These are phyloP conservation scores for Phialocephala subalpina DNA, from an alignment of 2,329 filamentous ascomycete genomes.

Conservation along the genomic window DNA sequence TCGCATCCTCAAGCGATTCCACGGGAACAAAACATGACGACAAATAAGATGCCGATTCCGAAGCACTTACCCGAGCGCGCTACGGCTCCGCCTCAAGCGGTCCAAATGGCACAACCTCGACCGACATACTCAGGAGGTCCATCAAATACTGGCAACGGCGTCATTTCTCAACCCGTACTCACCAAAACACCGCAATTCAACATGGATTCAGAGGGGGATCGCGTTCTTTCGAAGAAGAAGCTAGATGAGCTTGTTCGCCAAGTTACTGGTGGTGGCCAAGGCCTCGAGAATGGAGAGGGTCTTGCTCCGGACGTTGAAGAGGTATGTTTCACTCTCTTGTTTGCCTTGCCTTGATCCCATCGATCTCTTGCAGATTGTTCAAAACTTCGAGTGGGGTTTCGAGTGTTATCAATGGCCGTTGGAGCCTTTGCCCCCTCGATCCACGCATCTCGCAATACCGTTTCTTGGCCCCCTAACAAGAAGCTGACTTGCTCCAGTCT, in stretches of 20 bases:
- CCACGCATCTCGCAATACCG: no score
- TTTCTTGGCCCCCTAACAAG: background rate
- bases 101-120: conserved; percentile 73
- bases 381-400: background rate
- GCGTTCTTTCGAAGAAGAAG: conserved; percentile 97
- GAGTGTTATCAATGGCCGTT: background rate
- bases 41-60: conserved; percentile 50
- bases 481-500: conserved; percentile 60
- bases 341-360: background rate
- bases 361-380: background rate
- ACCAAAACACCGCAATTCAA: conserved; percentile 83
- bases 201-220: conserved; percentile 90
- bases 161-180: conserved; percentile 88
- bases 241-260: conserved; percentile 94
- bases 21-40: conserved; percentile 40
- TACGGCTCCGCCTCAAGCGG: conserved; percentile 75
- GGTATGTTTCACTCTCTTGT: conserved; percentile 58
- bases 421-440: no score
- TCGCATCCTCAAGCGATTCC: conserved; percentile 37
- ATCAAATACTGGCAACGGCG: conserved; percentile 77
- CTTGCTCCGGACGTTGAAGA: conserved; percentile 95
- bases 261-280: conserved; percentile 82
- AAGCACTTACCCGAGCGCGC: conserved; percentile 77
- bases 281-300: conserved; percentile 76
- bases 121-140: conserved; percentile 86